phyloP scores from a whole-genome alignment of 176 grass and related monocot species.

The Luzula sylvatica region DNA sequence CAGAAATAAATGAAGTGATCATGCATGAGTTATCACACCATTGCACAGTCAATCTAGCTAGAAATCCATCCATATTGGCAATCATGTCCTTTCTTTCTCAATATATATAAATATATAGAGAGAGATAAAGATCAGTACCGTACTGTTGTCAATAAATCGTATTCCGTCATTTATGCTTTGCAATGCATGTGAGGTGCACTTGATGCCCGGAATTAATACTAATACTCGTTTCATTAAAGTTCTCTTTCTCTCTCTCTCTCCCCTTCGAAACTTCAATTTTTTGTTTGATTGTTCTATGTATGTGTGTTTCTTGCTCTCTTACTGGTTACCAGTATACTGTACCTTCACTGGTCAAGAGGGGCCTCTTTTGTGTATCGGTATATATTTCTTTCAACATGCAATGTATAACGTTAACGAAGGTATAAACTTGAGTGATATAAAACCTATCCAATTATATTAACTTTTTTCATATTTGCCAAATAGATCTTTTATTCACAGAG shows the following conservation, averaged over 20 bases:
- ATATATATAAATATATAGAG: neutral
- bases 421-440: too few species aligned
- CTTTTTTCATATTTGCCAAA: too few species aligned
- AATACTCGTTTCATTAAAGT: conserved; percentile 7
- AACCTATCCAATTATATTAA: too few species aligned
- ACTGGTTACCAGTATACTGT: too few species aligned
- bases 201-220: conserved; percentile 13
- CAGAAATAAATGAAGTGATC: neutral
- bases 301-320: neutral
- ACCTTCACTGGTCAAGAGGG: too few species aligned
- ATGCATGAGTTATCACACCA: conserved; percentile 14
- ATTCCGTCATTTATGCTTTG: conserved; percentile 11
- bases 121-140: neutral
- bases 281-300: neutral
- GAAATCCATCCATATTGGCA: conserved; percentile 7
- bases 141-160: neutral
- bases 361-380: too few species aligned
- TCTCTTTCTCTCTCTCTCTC: neutral
- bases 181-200: conserved; percentile 18
- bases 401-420: too few species aligned
- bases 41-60: conserved; percentile 14
- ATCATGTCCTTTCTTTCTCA: conserved; percentile 2
- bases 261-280: neutral
- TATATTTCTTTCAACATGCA: too few species aligned
- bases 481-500: too few species aligned